These are phyloP conservation scores for Telfairia occidentalis DNA, from an alignment of 331 rosid species.

Conservation along the genomic window DNA sequence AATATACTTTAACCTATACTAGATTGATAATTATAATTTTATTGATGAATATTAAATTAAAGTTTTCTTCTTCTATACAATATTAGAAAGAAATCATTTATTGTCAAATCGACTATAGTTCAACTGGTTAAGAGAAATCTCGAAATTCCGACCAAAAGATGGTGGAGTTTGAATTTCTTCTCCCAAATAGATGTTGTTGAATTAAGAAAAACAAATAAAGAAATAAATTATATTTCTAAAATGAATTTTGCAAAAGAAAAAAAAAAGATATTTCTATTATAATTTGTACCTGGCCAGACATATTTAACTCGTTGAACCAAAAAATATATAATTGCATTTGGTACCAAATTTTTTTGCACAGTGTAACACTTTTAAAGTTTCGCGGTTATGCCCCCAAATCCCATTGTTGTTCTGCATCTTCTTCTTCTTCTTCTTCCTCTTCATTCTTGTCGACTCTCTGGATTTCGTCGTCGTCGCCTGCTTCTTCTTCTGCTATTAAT, in stretches of 20 bases:
- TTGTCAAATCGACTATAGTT: too few relatives aligned
- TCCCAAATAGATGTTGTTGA: too few relatives aligned
- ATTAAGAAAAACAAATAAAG: too few relatives aligned
- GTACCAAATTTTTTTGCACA: neutral
- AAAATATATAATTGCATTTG: neutral
- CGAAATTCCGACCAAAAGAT: too few relatives aligned
- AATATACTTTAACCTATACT: too few relatives aligned
- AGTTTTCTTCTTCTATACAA: too few relatives aligned
- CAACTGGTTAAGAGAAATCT: too few relatives aligned
- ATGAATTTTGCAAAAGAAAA: neutral
- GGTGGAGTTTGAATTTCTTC: too few relatives aligned
- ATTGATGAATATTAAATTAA: too few relatives aligned
- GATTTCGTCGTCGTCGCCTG: conserved; percentile 1
- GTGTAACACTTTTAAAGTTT: conserved; percentile 3
- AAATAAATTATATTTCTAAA: too few relatives aligned
- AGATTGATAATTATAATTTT: too few relatives aligned
- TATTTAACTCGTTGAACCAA: neutral
- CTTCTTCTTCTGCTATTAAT: conserved; percentile 3
- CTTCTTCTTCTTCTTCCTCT: conserved; percentile 18
- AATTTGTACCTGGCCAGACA: neutral
- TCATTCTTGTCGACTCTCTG: neutral
- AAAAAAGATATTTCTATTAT: neutral
- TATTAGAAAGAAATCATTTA: too few relatives aligned
- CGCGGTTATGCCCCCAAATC: conserved; percentile 74
- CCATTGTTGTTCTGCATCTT: conserved; percentile 12